phyloP scores from a whole-genome alignment of 2,329 filamentous ascomycete species.

The Aaosphaeria arxii region DNA sequence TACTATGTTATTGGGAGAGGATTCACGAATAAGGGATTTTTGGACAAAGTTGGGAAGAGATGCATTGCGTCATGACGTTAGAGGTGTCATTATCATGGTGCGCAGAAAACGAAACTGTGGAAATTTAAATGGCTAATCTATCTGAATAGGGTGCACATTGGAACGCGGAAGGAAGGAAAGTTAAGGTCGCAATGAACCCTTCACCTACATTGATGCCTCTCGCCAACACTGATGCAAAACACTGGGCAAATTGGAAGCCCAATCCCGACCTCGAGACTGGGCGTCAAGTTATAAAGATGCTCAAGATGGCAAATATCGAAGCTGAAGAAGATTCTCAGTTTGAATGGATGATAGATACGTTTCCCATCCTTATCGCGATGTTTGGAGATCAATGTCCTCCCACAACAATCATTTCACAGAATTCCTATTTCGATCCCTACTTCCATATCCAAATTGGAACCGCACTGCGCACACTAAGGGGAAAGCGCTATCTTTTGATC shows the following conservation, averaged over 20 bases:
- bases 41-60: not conserved
- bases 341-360: conserved; percentile 1
- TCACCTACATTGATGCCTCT: not conserved
- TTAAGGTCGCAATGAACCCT: not conserved
- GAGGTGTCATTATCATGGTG: not conserved
- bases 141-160: not conserved
- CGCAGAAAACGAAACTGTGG: not conserved
- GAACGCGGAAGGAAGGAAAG: not conserved
- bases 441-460: conserved; percentile 1
- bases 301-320: not conserved
- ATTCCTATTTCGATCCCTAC: conserved; percentile 1
- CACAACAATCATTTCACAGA: not conserved
- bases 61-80: not conserved
- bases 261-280: not conserved
- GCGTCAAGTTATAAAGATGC: not conserved
- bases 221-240: conserved; percentile 1
- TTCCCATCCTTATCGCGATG: not conserved
- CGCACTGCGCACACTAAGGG: not conserved
- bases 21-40: not conserved
- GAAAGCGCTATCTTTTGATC: not conserved
- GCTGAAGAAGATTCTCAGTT: not conserved
- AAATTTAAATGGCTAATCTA: not conserved
- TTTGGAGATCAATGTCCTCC: not conserved
- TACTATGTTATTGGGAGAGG: not conserved
- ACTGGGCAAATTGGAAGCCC: not conserved